Percentiles rank a stretch among this genome's conserved stretches.
These are phyloP conservation scores for Chiua virens DNA, from an alignment of 768 basidiomycete genomes.

Conservation along the genomic window DNA sequence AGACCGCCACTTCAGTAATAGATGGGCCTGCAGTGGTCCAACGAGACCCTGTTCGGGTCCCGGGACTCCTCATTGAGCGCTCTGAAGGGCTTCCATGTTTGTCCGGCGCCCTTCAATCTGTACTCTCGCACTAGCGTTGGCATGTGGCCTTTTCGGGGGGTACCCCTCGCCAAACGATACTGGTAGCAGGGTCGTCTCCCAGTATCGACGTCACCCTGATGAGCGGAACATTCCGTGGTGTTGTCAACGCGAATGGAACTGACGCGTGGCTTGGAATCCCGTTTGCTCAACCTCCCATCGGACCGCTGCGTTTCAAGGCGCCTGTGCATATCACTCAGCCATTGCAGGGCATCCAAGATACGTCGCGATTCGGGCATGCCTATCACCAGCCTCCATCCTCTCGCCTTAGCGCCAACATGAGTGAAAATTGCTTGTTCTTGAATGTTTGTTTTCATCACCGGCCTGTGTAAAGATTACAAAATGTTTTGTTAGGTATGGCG, in stretches of 20 bases:
- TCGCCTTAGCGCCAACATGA: constrained; percentile 42
- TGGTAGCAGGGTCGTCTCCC: no score
- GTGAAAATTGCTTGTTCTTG: constrained; percentile 56
- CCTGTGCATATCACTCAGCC: constrained; percentile 42
- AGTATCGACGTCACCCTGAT: constrained; percentile 41
- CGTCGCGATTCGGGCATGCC: constrained; percentile 52
- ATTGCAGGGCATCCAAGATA: constrained; percentile 36
- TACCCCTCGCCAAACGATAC: no score
- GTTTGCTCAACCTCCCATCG: constrained; percentile 57
- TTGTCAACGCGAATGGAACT: constrained; percentile 41
- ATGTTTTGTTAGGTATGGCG: constrained; percentile 16
- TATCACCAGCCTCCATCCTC: constrained; percentile 48
- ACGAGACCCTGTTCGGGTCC: no score
- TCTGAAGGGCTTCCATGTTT: no score
- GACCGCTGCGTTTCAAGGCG: constrained; percentile 54
- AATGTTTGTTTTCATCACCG: constrained; percentile 43
- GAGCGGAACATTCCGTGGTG: constrained; percentile 49
- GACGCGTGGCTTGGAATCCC: constrained; percentile 64
- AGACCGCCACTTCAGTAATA: no score
- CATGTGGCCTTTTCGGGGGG: no score
- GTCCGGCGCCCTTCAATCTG: no score
- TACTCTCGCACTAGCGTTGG: no score
- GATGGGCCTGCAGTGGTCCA: no score
- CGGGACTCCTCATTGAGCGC: no score
- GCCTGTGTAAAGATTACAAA: background rate